phyloP scores from a whole-genome alignment of 495 filamentous ascomycete species.

The Aspergillus campestris region DNA sequence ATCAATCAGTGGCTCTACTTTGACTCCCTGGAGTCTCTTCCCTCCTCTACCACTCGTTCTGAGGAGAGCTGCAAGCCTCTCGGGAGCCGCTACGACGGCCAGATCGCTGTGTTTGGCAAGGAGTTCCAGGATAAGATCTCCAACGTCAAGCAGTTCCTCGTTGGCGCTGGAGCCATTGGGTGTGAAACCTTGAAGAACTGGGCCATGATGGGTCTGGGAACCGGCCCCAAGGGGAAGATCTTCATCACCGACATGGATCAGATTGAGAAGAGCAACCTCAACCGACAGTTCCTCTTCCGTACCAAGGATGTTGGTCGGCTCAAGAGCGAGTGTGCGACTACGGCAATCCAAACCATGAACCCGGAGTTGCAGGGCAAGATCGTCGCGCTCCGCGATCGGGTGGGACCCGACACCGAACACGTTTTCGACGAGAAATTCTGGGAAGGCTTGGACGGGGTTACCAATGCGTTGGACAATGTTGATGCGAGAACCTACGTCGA shows the following conservation, averaged over 20 bases:
- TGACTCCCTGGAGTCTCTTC: slow-evolving; percentile 91
- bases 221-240: slow-evolving; percentile 81
- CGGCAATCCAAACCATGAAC: slow-evolving; percentile 88
- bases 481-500: slow-evolving; percentile 97
- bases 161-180: slow-evolving; percentile 94
- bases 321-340: slow-evolving; percentile 93
- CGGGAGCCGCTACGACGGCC: slow-evolving; percentile 84
- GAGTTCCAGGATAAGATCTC: slow-evolving; percentile 90
- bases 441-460: slow-evolving; percentile 81
- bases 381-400: slow-evolving; percentile 74
- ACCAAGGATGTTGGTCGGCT: slow-evolving; percentile 89
- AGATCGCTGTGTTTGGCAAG: slow-evolving; percentile 91
- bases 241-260: slow-evolving; percentile 94
- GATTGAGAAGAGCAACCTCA: slow-evolving; percentile 98
- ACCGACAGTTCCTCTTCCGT: slow-evolving; percentile 95
- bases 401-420: slow-evolving; percentile 86
- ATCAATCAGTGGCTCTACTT: slow-evolving; percentile 94
- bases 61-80: slow-evolving; percentile 82
- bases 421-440: slow-evolving; percentile 96
- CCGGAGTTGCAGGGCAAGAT: slow-evolving; percentile 83
- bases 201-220: slow-evolving; percentile 95
- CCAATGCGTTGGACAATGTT: slow-evolving; percentile 96
- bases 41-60: slow-evolving; percentile 59
- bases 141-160: slow-evolving; percentile 84
- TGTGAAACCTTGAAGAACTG: slow-evolving; percentile 99